Percentiles rank a stretch among this genome's conserved stretches.
These are phyloP conservation scores for Xylariaceae sp. DNA, from an alignment of 2,329 filamentous ascomycete genomes.

Conservation along the genomic window DNA sequence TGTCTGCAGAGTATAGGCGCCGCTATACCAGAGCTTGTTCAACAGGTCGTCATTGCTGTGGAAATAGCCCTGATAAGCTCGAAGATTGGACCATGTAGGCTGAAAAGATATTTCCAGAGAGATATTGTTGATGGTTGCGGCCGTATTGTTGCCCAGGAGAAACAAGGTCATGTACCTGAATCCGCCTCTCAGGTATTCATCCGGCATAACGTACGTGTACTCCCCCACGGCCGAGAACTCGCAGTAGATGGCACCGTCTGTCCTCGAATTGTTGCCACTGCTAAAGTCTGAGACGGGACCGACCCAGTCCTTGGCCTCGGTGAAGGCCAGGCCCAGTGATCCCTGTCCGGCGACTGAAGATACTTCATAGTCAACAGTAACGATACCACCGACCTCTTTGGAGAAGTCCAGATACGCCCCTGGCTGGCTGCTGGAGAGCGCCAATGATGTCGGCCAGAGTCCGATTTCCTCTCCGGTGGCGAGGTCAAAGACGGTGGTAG, in stretches of 20 bases:
- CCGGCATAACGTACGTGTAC: conserved; percentile 30
- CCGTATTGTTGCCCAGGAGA: conserved; percentile 21
- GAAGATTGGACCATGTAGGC: conserved; percentile 36
- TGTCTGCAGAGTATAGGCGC: conserved; percentile 43
- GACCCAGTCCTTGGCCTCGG: conserved; percentile 33
- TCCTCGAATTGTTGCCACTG: conserved; percentile 24
- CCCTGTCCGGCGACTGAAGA: conserved; percentile 17
- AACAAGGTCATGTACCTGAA: conserved; percentile 37
- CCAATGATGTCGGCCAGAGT: conserved; percentile 6
- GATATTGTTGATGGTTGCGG: conserved; percentile 15
- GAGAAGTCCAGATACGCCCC: conserved; percentile 21
- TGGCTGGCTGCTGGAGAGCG: conserved; percentile 8
- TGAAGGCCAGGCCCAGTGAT: conserved; percentile 33
- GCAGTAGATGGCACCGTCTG: conserved; percentile 30
- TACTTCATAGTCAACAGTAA: conserved; percentile 18
- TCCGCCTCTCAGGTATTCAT: conserved; percentile 31
- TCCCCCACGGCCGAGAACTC: conserved; percentile 26
- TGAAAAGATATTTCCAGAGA: conserved; percentile 21
- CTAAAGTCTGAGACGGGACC: conserved; percentile 33
- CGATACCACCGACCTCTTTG: conserved; percentile 21
- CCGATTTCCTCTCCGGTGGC: conserved; percentile 8
- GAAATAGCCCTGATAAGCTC: conserved; percentile 46
- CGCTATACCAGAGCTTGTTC: conserved; percentile 50
- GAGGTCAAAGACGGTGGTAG: conserved; percentile 31
- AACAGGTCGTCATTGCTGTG: conserved; percentile 41